These are phyloP conservation scores for Schizosaccharomyces pombe DNA, from an alignment of 805 yeast species.

Conservation along the genomic window DNA sequence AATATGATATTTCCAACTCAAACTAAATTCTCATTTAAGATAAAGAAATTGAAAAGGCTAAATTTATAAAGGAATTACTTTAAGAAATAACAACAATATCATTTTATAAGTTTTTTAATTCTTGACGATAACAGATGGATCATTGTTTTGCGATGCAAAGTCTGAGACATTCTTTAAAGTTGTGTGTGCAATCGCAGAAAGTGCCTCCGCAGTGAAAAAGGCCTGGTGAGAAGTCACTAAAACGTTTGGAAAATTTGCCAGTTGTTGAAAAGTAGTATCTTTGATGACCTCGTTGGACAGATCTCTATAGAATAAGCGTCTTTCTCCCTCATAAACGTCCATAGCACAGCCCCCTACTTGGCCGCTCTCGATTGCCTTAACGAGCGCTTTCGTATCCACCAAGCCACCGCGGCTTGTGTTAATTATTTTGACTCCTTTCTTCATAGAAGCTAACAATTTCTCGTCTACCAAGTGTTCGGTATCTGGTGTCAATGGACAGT, in stretches of 20 bases:
- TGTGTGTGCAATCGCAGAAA: neutral
- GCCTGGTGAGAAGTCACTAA: constrained; percentile 15
- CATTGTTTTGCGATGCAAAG: too few species aligned
- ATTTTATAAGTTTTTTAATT: too few species aligned
- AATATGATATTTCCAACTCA: too few species aligned
- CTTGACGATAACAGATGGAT: too few species aligned
- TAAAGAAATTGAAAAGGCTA: too few species aligned
- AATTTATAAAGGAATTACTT: too few species aligned
- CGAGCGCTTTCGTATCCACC: constrained; percentile 22
- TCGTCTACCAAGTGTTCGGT: constrained; percentile 24
- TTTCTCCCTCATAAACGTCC: constrained; percentile 28
- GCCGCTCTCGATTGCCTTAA: constrained; percentile 19
- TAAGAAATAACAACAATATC: too few species aligned
- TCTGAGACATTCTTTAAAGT: too few species aligned
- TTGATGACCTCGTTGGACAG: constrained; percentile 11
- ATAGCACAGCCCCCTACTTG: constrained; percentile 26
- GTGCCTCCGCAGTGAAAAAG: constrained; percentile 6
- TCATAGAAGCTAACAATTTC: constrained; percentile 20
- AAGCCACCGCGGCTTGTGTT: constrained; percentile 31
- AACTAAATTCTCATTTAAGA: too few species aligned
- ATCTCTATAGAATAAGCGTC: constrained; percentile 12
- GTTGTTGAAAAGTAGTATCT: constrained; percentile 11
- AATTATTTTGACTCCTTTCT: constrained; percentile 20
- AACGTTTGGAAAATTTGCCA: constrained; percentile 14
- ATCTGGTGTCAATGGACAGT: constrained; percentile 24